Conservation (phyloP, 768 basidiomycete genomes). For the Hemileccinum rubropunctum region DNA sequence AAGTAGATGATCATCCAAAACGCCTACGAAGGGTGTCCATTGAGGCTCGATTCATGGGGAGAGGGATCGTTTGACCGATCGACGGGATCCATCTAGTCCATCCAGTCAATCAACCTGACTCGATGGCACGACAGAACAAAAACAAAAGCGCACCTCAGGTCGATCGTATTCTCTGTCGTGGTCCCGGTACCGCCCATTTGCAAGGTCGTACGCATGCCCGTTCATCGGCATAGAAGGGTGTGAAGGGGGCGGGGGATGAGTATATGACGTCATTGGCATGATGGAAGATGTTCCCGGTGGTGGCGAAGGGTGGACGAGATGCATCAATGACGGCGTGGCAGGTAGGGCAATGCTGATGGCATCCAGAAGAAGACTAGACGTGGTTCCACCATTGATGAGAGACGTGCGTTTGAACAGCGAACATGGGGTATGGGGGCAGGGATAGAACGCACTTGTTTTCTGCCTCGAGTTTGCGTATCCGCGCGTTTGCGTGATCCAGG, state of each 20-base stretch:
- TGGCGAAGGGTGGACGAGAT: slow-evolving; percentile 30
- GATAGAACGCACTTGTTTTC: slow-evolving; percentile 30
- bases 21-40: slow-evolving; percentile 23
- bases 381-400: neutral
- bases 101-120: neutral
- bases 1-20: neutral
- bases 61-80: slow-evolving; percentile 19
- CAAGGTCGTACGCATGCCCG: slow-evolving; percentile 22
- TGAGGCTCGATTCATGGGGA: slow-evolving; percentile 20
- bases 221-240: slow-evolving; percentile 18
- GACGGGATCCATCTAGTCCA: slow-evolving; percentile 10
- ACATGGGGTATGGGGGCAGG: neutral
- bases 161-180: slow-evolving; percentile 24
- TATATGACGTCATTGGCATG: slow-evolving; percentile 15
- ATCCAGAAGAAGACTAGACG: slow-evolving; percentile 30
- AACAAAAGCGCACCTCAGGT: slow-evolving; percentile 10
- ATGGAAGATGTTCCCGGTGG: slow-evolving; percentile 20
- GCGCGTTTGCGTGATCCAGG: slow-evolving; percentile 25
- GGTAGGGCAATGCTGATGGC: slow-evolving; percentile 33
- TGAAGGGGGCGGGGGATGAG: slow-evolving; percentile 6
- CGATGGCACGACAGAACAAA: neutral
- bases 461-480: slow-evolving; percentile 29
- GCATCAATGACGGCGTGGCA: slow-evolving; percentile 31
- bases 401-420: no score
- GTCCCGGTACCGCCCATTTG: slow-evolving; percentile 29